Evolutionary conservation across 257 asterid genomes (phyloP), one percentile per base, ranked within the genome.

Genomic region (Solanum ossicruentum): DNA sequence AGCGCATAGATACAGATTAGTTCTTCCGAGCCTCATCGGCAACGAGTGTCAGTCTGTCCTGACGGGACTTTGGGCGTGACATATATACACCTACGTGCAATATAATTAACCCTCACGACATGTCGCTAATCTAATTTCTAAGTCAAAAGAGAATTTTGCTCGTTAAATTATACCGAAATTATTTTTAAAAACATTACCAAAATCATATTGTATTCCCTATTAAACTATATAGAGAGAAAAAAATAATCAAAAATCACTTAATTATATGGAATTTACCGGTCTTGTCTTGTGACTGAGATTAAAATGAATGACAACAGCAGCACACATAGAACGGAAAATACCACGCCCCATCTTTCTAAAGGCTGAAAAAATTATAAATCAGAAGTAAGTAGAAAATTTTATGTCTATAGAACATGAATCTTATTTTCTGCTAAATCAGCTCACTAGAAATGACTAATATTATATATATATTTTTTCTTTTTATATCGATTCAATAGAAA

Each of bases 311-410:
- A 94, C 92, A 45, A 92, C 61, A 20, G 97, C 91, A 28, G 97
- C 98, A 17, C 85, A 65, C 5, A 88, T 86, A 0, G 99, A 92
- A 82, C 93, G 41, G 39, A 90, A 12, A 32, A 89, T 36, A 52
- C 99, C 97, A 47, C 91, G 87, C 17, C 98, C 98, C 81, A 95
- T 91, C 73, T 91, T 95, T 73, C 97, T 88, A 86, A 94, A 95
- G 72, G 97, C 98, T 95, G 85, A 39, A 63, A 45, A 87, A 52
- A 4, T 69, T 32, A 73, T 72, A 73, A n/a, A 45, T 73, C 58
- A 47, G 20, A 45, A 36, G 41, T 36, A 3, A 36, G 41, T 36
- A 36, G 6, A 5, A 36, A 36, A 36, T 36, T 36, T 36, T 36
- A 36, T 36, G 41, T 36, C 4, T 5, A 5, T n/a, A 57, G 13